Evolutionary conservation across 257 asterid genomes (phyloP).

Genomic region (Schizonepeta tenuifolia): DNA sequence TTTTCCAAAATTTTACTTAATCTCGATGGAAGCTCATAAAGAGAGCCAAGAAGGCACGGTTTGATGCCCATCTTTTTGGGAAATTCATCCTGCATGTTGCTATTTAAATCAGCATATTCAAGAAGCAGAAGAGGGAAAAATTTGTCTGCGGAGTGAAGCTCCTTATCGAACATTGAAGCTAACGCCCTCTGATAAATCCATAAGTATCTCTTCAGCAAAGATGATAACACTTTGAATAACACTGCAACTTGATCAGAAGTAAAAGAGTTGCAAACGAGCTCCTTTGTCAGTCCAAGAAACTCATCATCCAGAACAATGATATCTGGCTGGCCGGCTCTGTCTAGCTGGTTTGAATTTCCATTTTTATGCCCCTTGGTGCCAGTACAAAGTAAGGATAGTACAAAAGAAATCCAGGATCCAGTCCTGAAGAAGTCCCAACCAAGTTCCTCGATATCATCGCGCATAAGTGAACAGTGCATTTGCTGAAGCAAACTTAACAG

Average conservation of each 20-base stretch:
- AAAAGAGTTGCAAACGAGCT: constrained; percentile 51
- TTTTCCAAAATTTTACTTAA: constrained; percentile 55
- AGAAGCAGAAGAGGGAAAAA: constrained; percentile 67
- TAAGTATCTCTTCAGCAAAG: constrained; percentile 71
- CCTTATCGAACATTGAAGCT: constrained; percentile 51
- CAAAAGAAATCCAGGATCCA: constrained; percentile 82
- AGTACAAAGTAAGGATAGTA: constrained; percentile 60
- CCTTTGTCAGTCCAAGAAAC: constrained; percentile 56
- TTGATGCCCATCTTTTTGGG: constrained; percentile 58
- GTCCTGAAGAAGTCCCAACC: constrained; percentile 78
- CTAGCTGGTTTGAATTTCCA: constrained; percentile 41
- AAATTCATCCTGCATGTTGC: constrained; percentile 58
- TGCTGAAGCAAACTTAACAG: constrained; percentile 67
- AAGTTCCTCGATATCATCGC: constrained; percentile 56
- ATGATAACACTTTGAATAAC: constrained; percentile 60
- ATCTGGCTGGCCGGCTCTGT: constrained; percentile 41
- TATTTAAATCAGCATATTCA: constrained; percentile 65
- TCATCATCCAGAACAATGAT: constrained; percentile 57
- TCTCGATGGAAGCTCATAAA: constrained; percentile 61
- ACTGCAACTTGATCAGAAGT: constrained; percentile 51
- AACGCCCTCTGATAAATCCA: constrained; percentile 74
- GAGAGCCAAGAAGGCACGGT: constrained; percentile 54
- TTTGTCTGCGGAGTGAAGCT: constrained; percentile 45
- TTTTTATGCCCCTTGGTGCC: constrained; percentile 51
- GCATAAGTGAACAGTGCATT: constrained; percentile 48